Conservation (phyloP, 139 green algal species). For the Spirogloea muscicola region DNA sequence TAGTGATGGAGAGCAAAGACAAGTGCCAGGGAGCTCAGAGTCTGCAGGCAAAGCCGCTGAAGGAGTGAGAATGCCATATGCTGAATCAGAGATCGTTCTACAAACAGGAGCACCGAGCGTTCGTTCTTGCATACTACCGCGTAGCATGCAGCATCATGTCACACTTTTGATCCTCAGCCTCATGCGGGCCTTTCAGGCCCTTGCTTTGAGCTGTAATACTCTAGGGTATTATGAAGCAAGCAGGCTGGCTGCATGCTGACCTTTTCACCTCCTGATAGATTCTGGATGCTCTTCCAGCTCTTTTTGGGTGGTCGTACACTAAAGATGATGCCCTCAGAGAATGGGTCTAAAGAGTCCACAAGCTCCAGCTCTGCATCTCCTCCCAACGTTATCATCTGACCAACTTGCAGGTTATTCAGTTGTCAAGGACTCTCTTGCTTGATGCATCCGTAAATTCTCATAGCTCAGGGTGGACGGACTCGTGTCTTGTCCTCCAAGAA, state of each 20-base stretch:
- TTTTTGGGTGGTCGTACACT: slow-evolving; percentile 95
- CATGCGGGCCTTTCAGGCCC: no score
- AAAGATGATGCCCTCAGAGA: slow-evolving; percentile 95
- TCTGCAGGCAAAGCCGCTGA: slow-evolving; percentile 51
- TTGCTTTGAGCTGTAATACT: no score
- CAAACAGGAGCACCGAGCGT: no score
- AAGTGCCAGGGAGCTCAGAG: slow-evolving; percentile 85
- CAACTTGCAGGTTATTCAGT: background rate
- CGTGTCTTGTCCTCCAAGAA: no score
- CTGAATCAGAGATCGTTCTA: no score
- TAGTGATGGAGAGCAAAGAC: slow-evolving; percentile 99
- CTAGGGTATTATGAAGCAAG: no score
- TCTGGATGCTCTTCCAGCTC: slow-evolving; percentile 99
- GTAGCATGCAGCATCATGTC: no score
- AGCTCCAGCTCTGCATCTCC: slow-evolving; percentile 98
- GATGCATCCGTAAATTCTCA: no score
- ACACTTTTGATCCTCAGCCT: no score
- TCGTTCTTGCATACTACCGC: no score
- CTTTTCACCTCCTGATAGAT: slow-evolving; percentile 95
- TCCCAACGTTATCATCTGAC: slow-evolving; percentile 94
- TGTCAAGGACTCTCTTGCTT: background rate
- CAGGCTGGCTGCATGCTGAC: slow-evolving; percentile 12
- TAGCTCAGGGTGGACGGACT: no score
- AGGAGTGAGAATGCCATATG: background rate
- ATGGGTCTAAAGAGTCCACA: slow-evolving; percentile 96